phyloP scores from a whole-genome alignment of 345 rosid species.

The Clarkia xantiana region DNA sequence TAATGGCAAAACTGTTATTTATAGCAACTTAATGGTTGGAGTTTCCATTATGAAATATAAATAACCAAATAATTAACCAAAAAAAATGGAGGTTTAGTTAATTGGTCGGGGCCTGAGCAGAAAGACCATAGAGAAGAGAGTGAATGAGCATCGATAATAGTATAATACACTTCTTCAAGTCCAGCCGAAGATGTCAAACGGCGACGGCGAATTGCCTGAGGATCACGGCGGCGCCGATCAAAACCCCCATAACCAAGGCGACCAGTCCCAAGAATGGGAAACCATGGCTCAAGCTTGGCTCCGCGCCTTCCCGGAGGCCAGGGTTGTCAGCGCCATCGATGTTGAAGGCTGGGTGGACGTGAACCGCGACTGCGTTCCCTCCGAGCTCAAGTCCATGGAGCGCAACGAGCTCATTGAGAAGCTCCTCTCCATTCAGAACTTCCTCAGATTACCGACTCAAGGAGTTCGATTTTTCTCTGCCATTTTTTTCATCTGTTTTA shows the following conservation, averaged over 20 bases:
- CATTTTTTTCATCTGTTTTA: too few species aligned
- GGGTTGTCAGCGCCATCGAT: conserved; percentile 44
- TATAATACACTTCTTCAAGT: background rate
- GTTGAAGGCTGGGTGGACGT: conserved; percentile 81
- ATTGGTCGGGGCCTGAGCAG: too few species aligned
- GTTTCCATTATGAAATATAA: too few species aligned
- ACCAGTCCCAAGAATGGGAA: conserved; percentile 80
- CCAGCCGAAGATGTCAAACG: conserved; percentile 16
- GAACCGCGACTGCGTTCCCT: conserved; percentile 42
- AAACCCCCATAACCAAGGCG: conserved; percentile 11
- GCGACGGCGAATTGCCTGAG: conserved; percentile 5
- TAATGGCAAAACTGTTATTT: too few species aligned
- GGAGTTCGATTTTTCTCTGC: too few species aligned
- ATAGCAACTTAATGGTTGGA: too few species aligned
- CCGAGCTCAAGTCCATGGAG: conserved; percentile 71
- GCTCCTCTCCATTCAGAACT: conserved; percentile 67
- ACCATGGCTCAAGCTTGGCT: conserved; percentile 86
- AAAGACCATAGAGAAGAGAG: background rate
- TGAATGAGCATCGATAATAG: too few species aligned
- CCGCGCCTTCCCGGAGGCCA: conserved; percentile 68
- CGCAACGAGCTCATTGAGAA: conserved; percentile 65
- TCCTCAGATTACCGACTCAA: conserved; percentile 46
- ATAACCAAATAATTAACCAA: too few species aligned
- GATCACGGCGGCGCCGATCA: background rate
- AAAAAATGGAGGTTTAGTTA: too few species aligned